Base-by-base conservation (phyloP, 306 rosid genomes). In the Coriaria nepalensis region DNA sequence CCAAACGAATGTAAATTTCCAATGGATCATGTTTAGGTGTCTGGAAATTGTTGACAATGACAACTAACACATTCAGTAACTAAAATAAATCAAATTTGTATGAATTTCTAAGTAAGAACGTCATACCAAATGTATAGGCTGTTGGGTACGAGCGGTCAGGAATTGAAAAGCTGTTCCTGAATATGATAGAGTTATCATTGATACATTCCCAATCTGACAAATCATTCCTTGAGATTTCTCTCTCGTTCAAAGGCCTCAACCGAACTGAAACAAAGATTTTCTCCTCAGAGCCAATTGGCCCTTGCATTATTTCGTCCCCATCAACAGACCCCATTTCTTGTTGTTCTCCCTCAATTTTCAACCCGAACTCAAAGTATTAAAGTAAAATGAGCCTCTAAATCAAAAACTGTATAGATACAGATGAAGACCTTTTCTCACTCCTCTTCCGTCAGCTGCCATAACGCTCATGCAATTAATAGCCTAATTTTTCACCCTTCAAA, bases 91-190 rank as follows among this genome's bases (percentile, higher is more conserved):
- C 40, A 41, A 53, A 41, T 41, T 41, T 41, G 37, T 2, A n/a
- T 4, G 10, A 29, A n/a, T n/a, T n/a, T n/a, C n/a, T 39, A 45
- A 49, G n/a, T 46, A 59, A 55, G 52, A 35, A 48, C 49, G 49
- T 61, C 81, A 40, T 78, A 92, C 98, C 98, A 62, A 92, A 92
- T 70, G 98, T 59, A 43, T 85, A 92, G 47, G 81, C 93, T 45
- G 94, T 75, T 68, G 98, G 98, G 69, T 82, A 92, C 60, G 98
- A 85, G 66, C 94, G 86, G 42, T 92, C 98, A 57, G 98, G 70
- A 80, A 82, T 79, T 40, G 96, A 78, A 69, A 92, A 73, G 39
- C 71, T 83, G 66, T 62, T 92, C 67, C 96, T 82, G 76, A 73
- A 80, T 50, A 92, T 69, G 82, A 92, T 53, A 32, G 93, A 77